Base-by-base conservation (phyloP, 1,284 basidiomycete genomes). In the Chalciporus piperatoides region DNA sequence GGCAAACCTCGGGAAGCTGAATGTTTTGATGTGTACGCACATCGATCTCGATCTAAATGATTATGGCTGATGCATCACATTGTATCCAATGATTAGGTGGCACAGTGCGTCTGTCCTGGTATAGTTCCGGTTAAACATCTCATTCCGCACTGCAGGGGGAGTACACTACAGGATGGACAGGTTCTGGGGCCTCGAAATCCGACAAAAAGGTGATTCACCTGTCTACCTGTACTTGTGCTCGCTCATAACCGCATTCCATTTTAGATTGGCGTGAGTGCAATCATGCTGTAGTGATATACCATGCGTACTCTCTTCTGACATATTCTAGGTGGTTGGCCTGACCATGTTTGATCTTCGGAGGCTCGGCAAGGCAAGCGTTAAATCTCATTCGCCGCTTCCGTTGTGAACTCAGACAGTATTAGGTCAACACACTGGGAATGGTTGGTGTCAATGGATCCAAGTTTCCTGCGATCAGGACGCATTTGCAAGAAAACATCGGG, bases 151-250 rank as follows among this genome's bases (percentile, higher is more conserved):
- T 47, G 15, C 14, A 86, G 84, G 89, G 89, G 42, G 88, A 94
- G 74, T 95, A 96, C 70, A 96, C 93, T 51, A 96, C 93, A 46
- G 93, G 93, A 65, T 95, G 90, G 85, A 92, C 91, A 4, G 85
- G 83, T 14, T 81, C 84, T 30, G 90, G 92, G n/a, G 87, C 89
- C 39, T 94, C 92, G 17, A 92, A 88, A 63, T 94, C 92, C 7
- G 93, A 96, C 74, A 96, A 96, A 74, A 96, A 94, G 78, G 89
- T 86, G 50, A 51, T 67, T 51, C 7, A 2, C 5, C 39, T 28
- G 28, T 47, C 32, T 11, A 41, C 15, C n/a, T n/a, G 32, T 33
- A 8, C 32, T 33, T 30, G 25, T 10, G 28, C 6, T 33, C n/a
- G 6, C 32, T 33, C 15, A 10, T 25, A 27, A 21, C 47, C 24